A percentile compares a stretch with the other conserved stretches of the same genome.
Conservation (phyloP, 805 yeast species). For the Candida koratica region DNA sequence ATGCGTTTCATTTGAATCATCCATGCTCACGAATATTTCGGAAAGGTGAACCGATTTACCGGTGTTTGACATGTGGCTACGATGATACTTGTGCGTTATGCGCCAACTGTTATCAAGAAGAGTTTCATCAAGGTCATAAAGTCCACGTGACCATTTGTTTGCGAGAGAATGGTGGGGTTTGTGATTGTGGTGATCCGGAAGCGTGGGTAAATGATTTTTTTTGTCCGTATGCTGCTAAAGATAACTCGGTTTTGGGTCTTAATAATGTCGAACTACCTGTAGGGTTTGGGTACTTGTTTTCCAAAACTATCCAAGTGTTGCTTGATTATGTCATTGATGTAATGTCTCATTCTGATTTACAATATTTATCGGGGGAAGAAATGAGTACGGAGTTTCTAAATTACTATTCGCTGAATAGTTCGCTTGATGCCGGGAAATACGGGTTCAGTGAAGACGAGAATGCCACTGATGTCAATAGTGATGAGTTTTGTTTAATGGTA, state of each 20-base stretch:
- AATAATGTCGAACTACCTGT: constrained; percentile 33
- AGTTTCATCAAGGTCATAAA: constrained; percentile 68
- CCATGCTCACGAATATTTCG: constrained; percentile 72
- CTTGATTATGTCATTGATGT: constrained; percentile 64
- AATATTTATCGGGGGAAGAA: constrained; percentile 29
- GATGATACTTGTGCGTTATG: constrained; percentile 88
- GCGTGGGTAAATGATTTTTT: constrained; percentile 61
- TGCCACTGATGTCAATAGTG: constrained; percentile 33
- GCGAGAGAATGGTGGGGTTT: constrained; percentile 72
- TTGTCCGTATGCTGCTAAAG: constrained; percentile 41
- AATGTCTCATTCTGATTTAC: constrained; percentile 46
- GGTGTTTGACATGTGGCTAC: constrained; percentile 70
- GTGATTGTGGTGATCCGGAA: constrained; percentile 88
- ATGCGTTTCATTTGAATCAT: constrained; percentile 53
- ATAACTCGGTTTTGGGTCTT: constrained; percentile 5
- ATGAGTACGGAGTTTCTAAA: constrained; percentile 22
- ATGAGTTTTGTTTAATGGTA: constrained; percentile 51
- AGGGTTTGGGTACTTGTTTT: constrained; percentile 37
- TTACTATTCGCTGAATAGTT: constrained; percentile 27
- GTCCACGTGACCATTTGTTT: constrained; percentile 61
- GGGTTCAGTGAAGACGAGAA: constrained; percentile 30
- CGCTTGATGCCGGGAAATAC: constrained; percentile 42
- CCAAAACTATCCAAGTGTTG: constrained; percentile 41
- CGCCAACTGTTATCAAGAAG: constrained; percentile 65
- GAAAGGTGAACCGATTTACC: constrained; percentile 77